Evolutionary conservation across 352 stramenopile species (phyloP), one percentile per base, ranked within the genome.

Genomic region (Globisporangium cylindrosporum): DNA sequence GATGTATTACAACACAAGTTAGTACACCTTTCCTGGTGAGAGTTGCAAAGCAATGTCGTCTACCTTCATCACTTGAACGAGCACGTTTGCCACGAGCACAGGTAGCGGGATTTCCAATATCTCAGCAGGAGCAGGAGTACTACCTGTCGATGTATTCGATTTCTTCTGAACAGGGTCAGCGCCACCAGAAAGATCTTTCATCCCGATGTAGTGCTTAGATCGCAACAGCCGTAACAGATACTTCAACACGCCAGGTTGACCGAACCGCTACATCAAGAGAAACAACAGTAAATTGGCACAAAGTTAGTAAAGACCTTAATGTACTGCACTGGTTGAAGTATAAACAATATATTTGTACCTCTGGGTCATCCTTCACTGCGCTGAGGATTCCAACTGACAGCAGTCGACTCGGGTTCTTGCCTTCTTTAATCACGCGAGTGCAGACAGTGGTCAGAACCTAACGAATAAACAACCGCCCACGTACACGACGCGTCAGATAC

Each of bases 201-300:
- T 62, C 12, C 80, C 81, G 34, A 79, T 10, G 65, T 95, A 93
- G 71, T 94, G 79, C 72, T 94, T 94, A 4, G 86, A 93, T n/a
- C 88, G 82, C 34, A 96, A 65, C 27, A 96, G 54, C 1, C 85
- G 85, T 29, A 94, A 48, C 20, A 96, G 56, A 68, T 92, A 93
- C 67, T 96, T 96, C 14, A 93, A 71, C 34, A 93, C 73, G 0
- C 71, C 64, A 27, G 86, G 80, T 10, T 84, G 72, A 1, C 71
- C 25, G 58, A 94, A 95, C 14, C 81, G 73, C 73, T 84, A 18
- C 10, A 64, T 6, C 10, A 7, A 57, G 14, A 61, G 8, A 1
- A 60, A 43, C 18, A 59, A 22, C 29, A 46, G 8, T 20, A 34
- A 7, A 58, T 24, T 29, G 14, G 43, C 20, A 29, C 20, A 18